Conservation (phyloP, 169 alveolate genomes). For the Eimeria falciformis region DNA sequence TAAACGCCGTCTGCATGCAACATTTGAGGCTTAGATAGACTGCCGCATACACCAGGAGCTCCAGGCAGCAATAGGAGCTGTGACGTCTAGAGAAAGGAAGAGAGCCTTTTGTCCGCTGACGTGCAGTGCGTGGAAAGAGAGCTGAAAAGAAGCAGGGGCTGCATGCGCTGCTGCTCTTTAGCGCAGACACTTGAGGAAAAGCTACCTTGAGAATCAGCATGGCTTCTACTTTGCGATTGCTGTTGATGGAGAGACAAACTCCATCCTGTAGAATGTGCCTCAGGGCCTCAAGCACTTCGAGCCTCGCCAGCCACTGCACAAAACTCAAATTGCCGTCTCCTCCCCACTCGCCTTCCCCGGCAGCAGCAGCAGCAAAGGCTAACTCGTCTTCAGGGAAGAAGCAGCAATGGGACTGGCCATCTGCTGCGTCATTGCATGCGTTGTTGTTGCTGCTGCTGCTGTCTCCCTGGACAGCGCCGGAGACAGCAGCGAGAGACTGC, state of each 20-base stretch:
- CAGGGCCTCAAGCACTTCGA: constrained; percentile 9
- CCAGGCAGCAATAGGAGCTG: too few relatives aligned
- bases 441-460: constrained; percentile 5
- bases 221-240: constrained; percentile 23
- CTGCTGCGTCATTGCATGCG: constrained; percentile 35
- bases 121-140: too few relatives aligned
- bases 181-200: too few relatives aligned
- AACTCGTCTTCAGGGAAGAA: background rate
- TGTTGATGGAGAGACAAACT: background rate
- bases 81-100: too few relatives aligned
- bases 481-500: background rate
- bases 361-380: constrained; percentile 10
- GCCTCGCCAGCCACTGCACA: constrained; percentile 30
- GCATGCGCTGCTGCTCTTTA: too few relatives aligned
- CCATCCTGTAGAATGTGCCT: background rate
- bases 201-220: constrained; percentile 34
- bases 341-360: background rate
- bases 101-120: too few relatives aligned
- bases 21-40: too few relatives aligned
- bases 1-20: too few relatives aligned
- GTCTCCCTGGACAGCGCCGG: background rate
- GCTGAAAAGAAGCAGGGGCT: too few relatives aligned
- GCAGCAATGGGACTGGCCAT: background rate
- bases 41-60: too few relatives aligned
- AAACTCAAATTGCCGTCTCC: constrained; percentile 3